These are phyloP conservation scores for Mercurialis annua DNA, from an alignment of 345 rosid genomes.

Conservation along the genomic window DNA sequence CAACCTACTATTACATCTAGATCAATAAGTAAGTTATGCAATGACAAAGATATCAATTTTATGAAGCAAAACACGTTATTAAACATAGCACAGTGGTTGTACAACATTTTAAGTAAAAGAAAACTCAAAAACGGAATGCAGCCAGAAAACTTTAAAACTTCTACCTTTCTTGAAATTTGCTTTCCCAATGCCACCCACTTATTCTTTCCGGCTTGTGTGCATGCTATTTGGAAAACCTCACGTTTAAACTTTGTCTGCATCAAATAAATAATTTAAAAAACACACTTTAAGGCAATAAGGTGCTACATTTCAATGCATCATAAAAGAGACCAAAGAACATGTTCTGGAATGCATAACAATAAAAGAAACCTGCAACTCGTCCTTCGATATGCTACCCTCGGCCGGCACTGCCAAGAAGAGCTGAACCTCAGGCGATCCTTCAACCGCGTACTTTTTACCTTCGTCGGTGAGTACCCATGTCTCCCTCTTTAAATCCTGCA, in stretches of 20 bases:
- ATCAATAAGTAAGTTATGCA: background rate
- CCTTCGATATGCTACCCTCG: constrained; percentile 63
- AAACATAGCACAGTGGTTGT: background rate
- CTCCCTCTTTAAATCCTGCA: constrained; percentile 71
- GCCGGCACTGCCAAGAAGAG: constrained; percentile 68
- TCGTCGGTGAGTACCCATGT: constrained; percentile 78
- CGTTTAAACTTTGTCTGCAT: constrained; percentile 69
- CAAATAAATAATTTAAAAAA: constrained; percentile 6
- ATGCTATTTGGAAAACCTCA: constrained; percentile 65
- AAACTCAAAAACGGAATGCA: background rate
- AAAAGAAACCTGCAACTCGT: constrained; percentile 59
- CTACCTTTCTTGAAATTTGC: constrained; percentile 81
- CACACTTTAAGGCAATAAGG: constrained; percentile 2
- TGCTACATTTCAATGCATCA: too few relatives aligned
- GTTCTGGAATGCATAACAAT: background rate
- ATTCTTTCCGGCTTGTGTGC: constrained; percentile 73
- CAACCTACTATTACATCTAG: background rate
- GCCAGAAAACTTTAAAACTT: background rate
- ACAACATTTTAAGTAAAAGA: background rate
- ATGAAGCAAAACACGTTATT: background rate
- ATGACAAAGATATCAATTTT: background rate
- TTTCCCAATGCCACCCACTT: constrained; percentile 93
- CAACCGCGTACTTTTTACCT: constrained; percentile 62
- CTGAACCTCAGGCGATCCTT: constrained; percentile 83
- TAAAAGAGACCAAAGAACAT: background rate